A percentile compares a stretch with the other conserved stretches of the same genome.
Evolutionary conservation across 768 basidiomycete genomes (phyloP).

Genomic region (Serendipita indica): DNA sequence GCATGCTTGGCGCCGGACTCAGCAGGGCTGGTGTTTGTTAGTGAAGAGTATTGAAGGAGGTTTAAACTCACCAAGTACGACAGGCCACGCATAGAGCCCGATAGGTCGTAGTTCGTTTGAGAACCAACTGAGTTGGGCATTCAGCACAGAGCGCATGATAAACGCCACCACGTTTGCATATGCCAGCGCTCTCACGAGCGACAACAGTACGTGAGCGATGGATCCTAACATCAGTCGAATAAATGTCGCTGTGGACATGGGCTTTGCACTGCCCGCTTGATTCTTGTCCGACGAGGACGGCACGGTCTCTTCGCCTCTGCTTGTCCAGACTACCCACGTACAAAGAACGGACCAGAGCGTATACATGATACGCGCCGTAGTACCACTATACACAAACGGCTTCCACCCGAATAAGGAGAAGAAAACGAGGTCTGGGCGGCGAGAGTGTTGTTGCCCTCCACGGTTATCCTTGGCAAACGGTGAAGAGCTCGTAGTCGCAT

Average conservation of each 20-base stretch:
- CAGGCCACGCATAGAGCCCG: slow-evolving; percentile 59
- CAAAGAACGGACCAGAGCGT: slow-evolving; percentile 29
- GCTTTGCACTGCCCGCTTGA: neutral
- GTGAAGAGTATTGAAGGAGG: too few species aligned
- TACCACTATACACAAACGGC: slow-evolving; percentile 53
- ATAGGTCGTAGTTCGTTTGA: slow-evolving; percentile 49
- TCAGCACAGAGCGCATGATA: slow-evolving; percentile 44
- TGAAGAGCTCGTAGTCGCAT: neutral
- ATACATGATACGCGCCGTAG: slow-evolving; percentile 53
- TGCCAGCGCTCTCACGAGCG: slow-evolving; percentile 42
- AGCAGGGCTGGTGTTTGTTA: neutral
- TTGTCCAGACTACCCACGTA: slow-evolving; percentile 30
- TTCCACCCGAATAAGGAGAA: slow-evolving; percentile 55
- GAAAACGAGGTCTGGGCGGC: slow-evolving; percentile 37
- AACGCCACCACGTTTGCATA: slow-evolving; percentile 58
- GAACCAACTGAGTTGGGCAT: slow-evolving; percentile 79
- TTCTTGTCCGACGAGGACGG: neutral
- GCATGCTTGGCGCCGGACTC: slow-evolving; percentile 14
- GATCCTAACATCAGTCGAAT: slow-evolving; percentile 23
- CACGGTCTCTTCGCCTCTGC: neutral
- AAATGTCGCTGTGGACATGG: neutral
- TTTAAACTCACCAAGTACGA: slow-evolving; percentile 49
- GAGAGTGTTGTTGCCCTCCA: neutral
- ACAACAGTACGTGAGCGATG: slow-evolving; percentile 33
- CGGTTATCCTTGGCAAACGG: neutral